Base-by-base conservation (phyloP, 2,329 filamentous ascomycete genomes). In the Microcyclosporella mali region DNA sequence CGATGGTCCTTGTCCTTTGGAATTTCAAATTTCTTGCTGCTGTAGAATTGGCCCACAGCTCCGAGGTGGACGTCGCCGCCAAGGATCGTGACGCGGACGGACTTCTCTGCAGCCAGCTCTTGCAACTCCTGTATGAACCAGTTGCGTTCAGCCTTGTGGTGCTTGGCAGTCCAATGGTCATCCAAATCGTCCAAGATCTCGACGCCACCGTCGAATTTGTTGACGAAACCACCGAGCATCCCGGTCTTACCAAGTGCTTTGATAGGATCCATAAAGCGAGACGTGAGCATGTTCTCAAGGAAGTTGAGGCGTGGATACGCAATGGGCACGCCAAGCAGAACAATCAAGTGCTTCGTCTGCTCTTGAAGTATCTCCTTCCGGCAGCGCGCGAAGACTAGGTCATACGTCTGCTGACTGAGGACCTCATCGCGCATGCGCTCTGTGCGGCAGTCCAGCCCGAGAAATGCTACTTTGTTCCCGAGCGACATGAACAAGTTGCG, bases 81-180 rank as follows among this genome's bases (percentile, higher is more conserved):
- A 39, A 98, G 75, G 47, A 98, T 88, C 0, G 90, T 97, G 39
- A 98, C 74, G 33, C 92, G 84, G 38, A 95, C 78, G 11, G 88
- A 95, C 63, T 94, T 94, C 62, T 92, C 88, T 16, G 87, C 88
- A 7, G 94, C 89, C 46, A 98, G 74, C 57, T 95, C 88, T 65
- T 98, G 94, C 18, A 98, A 71, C 57, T 95, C 88, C 61, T 92
- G 85, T 31, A 98, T 79, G 49, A 97, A 74, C 65, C 86, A 84
- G 49, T 82, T 86, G 38, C 92, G 81, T 66, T 98, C 92, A 18
- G 80, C 75, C 63, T 97, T 98, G 70, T 97, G 89, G 60, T 88
- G 86, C 61, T 88, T 94, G 29, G 90, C 87, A 1, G 90, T 95
- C 92, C 92, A 98, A 62, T 98, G 90, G 64, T 97, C 92, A 61